A percentile compares a stretch with the other conserved stretches of the same genome.
Conservation (phyloP, 306 rosid species). For the Abrus precatorius region DNA sequence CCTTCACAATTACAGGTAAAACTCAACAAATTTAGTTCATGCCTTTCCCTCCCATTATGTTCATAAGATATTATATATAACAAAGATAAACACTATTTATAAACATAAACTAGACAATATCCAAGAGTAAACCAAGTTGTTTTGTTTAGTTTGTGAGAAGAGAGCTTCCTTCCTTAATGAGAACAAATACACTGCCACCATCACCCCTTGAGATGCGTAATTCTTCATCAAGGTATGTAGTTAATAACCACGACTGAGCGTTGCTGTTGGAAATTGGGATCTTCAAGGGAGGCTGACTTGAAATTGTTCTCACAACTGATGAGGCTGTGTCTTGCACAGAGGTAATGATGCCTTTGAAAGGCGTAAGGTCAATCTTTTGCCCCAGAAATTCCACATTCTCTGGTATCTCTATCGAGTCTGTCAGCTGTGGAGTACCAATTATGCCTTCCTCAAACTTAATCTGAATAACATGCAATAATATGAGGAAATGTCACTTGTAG, state of each 20-base stretch:
- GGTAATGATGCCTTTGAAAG: slow-evolving; percentile 75
- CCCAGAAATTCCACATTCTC: slow-evolving; percentile 89
- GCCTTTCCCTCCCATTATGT: not conserved
- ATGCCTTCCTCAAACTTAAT: slow-evolving; percentile 87
- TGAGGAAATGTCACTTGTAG: not conserved
- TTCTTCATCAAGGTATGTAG: slow-evolving; percentile 89
- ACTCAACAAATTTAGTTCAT: not conserved
- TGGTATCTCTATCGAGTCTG: slow-evolving; percentile 87
- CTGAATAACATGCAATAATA: slow-evolving; percentile 49
- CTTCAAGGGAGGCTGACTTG: slow-evolving; percentile 82
- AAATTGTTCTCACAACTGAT: slow-evolving; percentile 75
- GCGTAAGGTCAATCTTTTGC: slow-evolving; percentile 79
- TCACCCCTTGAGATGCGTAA: slow-evolving; percentile 83
- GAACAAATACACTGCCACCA: slow-evolving; percentile 82
- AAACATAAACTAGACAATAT: not conserved
- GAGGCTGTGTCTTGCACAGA: slow-evolving; percentile 86
- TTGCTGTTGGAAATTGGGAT: slow-evolving; percentile 64
- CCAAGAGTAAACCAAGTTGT: not conserved
- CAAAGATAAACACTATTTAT: not conserved
- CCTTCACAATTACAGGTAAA: no score
- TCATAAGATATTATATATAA: not conserved
- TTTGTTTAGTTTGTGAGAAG: slow-evolving; percentile 51
- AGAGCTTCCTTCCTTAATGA: slow-evolving; percentile 85
- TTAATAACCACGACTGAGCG: slow-evolving; percentile 86
- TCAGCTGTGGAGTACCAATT: slow-evolving; percentile 91